Base-by-base conservation (phyloP, 257 asterid genomes). In the Penstemon barbatus region DNA sequence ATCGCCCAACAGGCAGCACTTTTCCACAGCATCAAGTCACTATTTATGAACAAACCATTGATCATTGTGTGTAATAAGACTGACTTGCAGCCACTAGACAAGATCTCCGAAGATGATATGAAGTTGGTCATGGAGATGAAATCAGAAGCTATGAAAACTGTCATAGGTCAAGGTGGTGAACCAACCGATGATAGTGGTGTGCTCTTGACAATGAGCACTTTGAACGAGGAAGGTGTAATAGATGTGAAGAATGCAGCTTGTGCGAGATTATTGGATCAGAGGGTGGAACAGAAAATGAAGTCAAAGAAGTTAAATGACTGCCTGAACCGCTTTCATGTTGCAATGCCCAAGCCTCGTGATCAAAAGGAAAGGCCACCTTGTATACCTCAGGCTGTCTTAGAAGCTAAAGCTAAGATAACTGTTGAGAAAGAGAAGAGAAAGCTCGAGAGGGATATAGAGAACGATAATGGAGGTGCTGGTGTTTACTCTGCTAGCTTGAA, bases 381-480 rank as follows among this genome's bases (percentile, higher is more conserved):
- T 69, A 94, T 94, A 44, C 99, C 99, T 3, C 78, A 82, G 77
- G 96, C 93, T 61, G 91, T 91, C 72, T 76, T 94, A 81, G 95
- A 90, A 62, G 95, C 89, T 42, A 81, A 74, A 74, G 93, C 86
- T 49, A 90, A 81, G 79, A 53, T 79, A 75, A 88, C 85, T 3
- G 91, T 75, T 60, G 84, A 75, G 81, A 87, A 86, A 54, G 84
- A 84, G 78, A 86, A 77, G 73, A 83, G 78, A 77, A 87, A 83
- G 74, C 91, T 94, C 11, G 99, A 94, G 83, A 88, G 66, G 75
- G 99, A 94, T 79, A 75, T 94, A 45, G 97, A 94, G 83, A 74
- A 91, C 61, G 99, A 91, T 78, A 94, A 91, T 76, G 99, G 99
- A 40, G 99, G 99, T 74, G 99, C 99, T 0, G 99, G 97, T 80